Conservation (phyloP, 1,284 basidiomycete genomes). For the Sanghuangporus sanghuang region DNA sequence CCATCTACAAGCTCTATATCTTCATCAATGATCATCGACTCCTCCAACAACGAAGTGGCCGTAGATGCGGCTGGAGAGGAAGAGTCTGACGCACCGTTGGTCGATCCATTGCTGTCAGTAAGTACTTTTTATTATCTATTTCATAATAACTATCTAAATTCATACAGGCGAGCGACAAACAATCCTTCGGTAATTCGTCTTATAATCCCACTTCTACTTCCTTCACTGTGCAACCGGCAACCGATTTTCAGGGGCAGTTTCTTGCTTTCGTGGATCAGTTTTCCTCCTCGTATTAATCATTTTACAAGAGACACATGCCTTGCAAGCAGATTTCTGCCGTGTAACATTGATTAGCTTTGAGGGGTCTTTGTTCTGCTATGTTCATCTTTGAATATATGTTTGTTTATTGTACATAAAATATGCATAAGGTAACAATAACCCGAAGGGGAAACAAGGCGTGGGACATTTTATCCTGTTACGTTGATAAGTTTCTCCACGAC, state of each 20-base stretch:
- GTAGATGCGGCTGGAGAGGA: neutral
- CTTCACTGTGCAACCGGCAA: too few relatives aligned
- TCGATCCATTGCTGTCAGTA: neutral
- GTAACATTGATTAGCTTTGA: too few relatives aligned
- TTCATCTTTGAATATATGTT: neutral
- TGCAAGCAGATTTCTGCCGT: too few relatives aligned
- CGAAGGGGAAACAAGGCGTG: neutral
- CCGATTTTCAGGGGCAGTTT: too few relatives aligned
- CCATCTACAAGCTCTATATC: neutral
- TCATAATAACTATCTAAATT: neutral
- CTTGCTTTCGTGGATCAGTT: too few relatives aligned
- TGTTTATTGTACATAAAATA: neutral
- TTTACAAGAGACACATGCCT: too few relatives aligned
- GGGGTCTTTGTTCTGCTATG: too few relatives aligned
- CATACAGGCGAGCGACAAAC: neutral
- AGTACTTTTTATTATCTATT: neutral
- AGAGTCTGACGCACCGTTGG: neutral
- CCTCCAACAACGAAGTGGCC: neutral
- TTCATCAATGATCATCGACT: neutral
- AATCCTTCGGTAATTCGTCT: too few relatives aligned
- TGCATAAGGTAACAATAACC: too few relatives aligned
- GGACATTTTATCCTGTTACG: neutral
- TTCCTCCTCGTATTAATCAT: too few relatives aligned
- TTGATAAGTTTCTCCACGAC: neutral
- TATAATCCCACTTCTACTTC: too few relatives aligned